phyloP scores from a whole-genome alignment of 192 early-diverging fungal genomes.

The Coemansia sp. region DNA sequence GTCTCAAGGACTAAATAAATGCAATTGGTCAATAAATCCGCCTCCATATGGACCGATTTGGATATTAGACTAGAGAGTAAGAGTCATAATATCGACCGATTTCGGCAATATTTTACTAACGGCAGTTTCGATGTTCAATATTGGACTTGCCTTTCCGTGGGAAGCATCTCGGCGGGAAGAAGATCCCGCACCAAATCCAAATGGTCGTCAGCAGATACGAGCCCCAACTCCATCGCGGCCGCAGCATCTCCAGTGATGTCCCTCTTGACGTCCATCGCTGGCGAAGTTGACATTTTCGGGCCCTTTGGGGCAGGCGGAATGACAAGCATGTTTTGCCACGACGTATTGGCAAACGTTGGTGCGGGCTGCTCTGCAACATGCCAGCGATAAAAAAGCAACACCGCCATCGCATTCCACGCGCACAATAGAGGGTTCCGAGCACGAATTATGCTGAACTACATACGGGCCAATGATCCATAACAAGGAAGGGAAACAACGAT shows the following conservation, averaged over 20 bases:
- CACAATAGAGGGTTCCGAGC: conserved; percentile 49
- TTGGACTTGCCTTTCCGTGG: conserved; percentile 40
- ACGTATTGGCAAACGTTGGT: conserved; percentile 36
- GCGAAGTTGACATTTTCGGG: background rate
- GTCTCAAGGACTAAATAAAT: conserved; percentile 1
- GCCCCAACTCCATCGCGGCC: conserved; percentile 15
- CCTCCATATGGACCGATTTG: background rate
- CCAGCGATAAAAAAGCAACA: conserved; percentile 50
- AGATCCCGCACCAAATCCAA: conserved; percentile 33
- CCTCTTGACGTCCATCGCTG: background rate
- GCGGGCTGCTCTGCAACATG: conserved; percentile 29
- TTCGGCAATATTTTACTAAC: background rate
- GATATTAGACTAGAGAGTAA: background rate
- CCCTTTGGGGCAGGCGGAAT: conserved; percentile 11
- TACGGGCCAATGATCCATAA: background rate
- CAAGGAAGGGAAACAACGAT: background rate
- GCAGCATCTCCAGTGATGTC: background rate
- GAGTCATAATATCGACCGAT: background rate
- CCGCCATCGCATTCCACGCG: conserved; percentile 45
- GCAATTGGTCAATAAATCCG: conserved; percentile 8
- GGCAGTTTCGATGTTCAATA: background rate
- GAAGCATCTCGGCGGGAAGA: conserved; percentile 33
- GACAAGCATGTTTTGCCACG: conserved; percentile 39
- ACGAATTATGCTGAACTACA: conserved; percentile 55
- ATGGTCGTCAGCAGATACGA: conserved; percentile 21